phyloP scores from a whole-genome alignment of 176 grass and related monocot genomes.

The Elymus sibiricus region DNA sequence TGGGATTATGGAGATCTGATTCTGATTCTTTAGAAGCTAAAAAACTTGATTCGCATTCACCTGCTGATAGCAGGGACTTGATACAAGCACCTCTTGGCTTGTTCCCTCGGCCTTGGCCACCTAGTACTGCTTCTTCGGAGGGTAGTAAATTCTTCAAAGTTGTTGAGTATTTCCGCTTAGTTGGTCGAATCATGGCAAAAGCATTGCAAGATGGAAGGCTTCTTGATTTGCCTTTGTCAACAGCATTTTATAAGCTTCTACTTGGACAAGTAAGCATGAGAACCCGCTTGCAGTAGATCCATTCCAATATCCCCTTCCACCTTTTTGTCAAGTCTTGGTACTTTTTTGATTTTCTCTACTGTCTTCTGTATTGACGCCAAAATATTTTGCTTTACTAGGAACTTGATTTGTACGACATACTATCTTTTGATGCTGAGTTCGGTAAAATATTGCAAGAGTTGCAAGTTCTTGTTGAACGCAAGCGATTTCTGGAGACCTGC shows the following conservation, averaged over 20 bases:
- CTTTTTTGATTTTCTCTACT: not conserved
- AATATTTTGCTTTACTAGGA: constrained; percentile 51
- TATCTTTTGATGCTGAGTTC: constrained; percentile 72
- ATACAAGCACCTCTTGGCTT: constrained; percentile 69
- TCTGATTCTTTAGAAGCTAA: constrained; percentile 36
- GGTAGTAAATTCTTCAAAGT: constrained; percentile 70
- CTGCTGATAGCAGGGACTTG: constrained; percentile 37
- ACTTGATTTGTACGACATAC: constrained; percentile 78
- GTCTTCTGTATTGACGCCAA: not conserved
- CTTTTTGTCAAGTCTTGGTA: not conserved
- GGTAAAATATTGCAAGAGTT: constrained; percentile 89
- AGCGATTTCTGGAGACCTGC: constrained; percentile 39
- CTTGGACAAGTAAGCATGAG: constrained; percentile 66
- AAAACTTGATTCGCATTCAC: constrained; percentile 5
- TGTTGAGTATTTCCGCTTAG: constrained; percentile 69
- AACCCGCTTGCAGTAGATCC: not conserved
- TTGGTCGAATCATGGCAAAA: constrained; percentile 81
- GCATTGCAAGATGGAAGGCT: constrained; percentile 92
- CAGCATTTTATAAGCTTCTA: constrained; percentile 80
- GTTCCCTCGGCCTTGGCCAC: constrained; percentile 78
- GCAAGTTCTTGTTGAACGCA: constrained; percentile 62
- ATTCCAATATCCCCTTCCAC: not conserved
- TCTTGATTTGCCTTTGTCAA: constrained; percentile 74
- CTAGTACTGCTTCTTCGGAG: constrained; percentile 49
- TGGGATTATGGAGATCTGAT: constrained; percentile 80